Conservation (phyloP, 2,329 filamentous ascomycete genomes). For the Atkinsonella hypoxylon region DNA sequence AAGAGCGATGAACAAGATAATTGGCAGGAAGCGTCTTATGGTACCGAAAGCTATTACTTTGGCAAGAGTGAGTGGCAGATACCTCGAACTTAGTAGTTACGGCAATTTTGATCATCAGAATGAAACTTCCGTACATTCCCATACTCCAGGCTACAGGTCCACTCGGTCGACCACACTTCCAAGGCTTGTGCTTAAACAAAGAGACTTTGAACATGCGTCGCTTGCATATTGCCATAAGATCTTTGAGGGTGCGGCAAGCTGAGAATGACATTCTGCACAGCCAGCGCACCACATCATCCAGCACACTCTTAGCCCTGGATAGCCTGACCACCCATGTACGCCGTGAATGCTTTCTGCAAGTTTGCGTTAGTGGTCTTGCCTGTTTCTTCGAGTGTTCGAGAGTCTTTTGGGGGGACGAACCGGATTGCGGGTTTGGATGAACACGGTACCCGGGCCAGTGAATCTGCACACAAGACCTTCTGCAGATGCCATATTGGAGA, state of each 20-base stretch:
- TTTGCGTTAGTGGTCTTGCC: not conserved
- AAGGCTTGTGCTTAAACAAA: no score
- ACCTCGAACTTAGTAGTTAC: no score
- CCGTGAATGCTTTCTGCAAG: slow-evolving; percentile 36
- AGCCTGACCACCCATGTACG: slow-evolving; percentile 38
- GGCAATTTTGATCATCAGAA: no score
- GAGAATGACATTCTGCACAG: not conserved
- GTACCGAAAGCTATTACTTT: no score
- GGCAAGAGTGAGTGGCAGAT: no score
- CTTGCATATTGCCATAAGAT: no score
- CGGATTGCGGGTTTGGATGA: slow-evolving; percentile 84
- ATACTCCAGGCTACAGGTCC: no score
- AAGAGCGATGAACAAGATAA: no score
- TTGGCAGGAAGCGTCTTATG: no score
- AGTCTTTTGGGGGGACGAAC: slow-evolving; percentile 27
- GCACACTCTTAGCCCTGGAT: slow-evolving; percentile 17
- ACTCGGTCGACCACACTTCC: no score
- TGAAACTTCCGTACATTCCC: no score
- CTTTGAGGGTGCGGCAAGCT: not conserved
- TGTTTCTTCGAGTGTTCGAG: not conserved
- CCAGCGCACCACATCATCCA: not conserved
- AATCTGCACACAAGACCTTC: slow-evolving; percentile 95
- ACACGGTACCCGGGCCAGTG: slow-evolving; percentile 79
- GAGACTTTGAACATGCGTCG: no score
- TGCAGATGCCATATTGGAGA: slow-evolving; percentile 70